Evolutionary conservation across 108 stramenopile genomes (phyloP).

Genomic region (Fragilariopsis cylindrus): DNA sequence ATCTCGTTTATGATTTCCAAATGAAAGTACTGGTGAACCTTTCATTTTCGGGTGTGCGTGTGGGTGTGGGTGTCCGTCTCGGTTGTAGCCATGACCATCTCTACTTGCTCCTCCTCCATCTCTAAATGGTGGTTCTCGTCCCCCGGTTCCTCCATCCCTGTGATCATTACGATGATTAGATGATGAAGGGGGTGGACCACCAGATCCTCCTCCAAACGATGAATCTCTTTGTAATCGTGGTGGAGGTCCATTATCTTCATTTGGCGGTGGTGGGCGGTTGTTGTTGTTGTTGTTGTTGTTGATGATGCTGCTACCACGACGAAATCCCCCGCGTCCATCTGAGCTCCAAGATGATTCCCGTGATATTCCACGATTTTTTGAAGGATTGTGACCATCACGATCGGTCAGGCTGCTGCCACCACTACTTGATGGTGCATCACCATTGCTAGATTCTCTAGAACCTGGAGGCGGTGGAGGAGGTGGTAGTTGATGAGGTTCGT

Average conservation of each 20-base stretch:
- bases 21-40: neutral
- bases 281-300: neutral
- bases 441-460: neutral
- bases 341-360: slow-evolving; percentile 3
- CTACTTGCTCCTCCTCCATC: neutral
- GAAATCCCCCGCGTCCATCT: neutral
- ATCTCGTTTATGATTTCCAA: neutral
- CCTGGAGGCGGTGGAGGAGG: neutral
- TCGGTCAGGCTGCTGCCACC: neutral
- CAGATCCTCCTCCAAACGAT: neutral
- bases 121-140: neutral
- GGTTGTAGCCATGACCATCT: neutral
- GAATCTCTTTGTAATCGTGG: neutral
- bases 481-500: neutral
- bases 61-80: neutral
- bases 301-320: neutral
- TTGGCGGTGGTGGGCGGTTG: neutral
- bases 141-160: neutral
- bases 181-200: neutral
- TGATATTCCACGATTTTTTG: too few relatives aligned
- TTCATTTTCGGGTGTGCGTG: neutral
- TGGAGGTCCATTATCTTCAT: neutral
- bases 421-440: too few relatives aligned
- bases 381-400: neutral
- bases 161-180: neutral